Conservation (phyloP, 2,329 filamentous ascomycete species). For the Teratosphaeria viscida region DNA sequence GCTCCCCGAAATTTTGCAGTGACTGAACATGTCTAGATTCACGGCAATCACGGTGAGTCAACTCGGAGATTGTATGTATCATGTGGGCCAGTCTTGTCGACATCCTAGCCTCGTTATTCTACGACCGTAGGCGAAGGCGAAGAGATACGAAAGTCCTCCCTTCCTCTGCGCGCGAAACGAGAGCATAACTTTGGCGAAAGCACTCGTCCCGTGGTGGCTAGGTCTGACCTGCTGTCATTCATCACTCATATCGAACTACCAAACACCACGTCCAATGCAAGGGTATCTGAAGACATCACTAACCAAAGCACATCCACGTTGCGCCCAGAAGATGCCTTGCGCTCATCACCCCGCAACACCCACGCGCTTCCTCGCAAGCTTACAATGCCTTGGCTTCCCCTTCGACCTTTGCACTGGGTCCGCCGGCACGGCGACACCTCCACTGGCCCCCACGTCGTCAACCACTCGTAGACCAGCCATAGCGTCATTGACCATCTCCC, state of each 20-base stretch:
- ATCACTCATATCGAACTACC: background rate
- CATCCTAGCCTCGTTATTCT: no score
- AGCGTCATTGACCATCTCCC: background rate
- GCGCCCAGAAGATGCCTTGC: background rate
- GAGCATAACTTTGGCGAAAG: no score
- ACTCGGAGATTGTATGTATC: no score
- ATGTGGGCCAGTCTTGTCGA: no score
- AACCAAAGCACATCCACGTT: background rate
- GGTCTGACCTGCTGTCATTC: background rate
- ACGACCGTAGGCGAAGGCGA: no score
- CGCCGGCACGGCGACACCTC: slow-evolving; percentile 11
- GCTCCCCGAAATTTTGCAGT: no score
- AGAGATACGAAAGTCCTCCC: no score
- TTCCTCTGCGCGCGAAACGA: no score
- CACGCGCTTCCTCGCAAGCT: background rate
- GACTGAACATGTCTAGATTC: no score
- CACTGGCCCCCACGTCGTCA: slow-evolving; percentile 3
- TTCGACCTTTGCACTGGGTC: slow-evolving; percentile 7
- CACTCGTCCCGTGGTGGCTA: no score
- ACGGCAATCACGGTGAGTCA: no score
- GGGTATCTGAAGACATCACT: background rate
- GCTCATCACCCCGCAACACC: background rate
- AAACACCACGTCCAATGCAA: background rate
- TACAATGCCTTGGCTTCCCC: background rate
- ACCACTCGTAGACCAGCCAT: background rate